Conservation (phyloP, 202 grass and related monocot species). For the Zizania palustris region DNA sequence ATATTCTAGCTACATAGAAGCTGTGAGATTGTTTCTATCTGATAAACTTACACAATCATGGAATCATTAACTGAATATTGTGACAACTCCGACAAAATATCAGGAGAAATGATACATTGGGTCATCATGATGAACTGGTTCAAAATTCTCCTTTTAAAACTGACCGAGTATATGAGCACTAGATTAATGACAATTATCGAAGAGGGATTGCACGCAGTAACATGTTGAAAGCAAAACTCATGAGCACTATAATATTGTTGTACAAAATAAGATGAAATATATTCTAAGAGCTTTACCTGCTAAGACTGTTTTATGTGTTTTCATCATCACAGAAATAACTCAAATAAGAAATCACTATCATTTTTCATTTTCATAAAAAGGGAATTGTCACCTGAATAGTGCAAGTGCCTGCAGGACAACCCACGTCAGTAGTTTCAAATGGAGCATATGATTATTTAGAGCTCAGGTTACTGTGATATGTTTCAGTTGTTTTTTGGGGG, state of each 20-base stretch:
- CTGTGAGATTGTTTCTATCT: too few relatives aligned
- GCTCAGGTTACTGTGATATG: background rate
- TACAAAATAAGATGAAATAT: background rate
- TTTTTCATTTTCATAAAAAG: background rate
- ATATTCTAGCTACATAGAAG: background rate
- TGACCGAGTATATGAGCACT: background rate
- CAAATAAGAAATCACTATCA: background rate
- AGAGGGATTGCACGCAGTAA: background rate
- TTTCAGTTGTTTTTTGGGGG: slow-evolving; percentile 6
- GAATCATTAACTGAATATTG: too few relatives aligned
- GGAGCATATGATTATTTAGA: slow-evolving; percentile 8
- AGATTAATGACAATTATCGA: background rate
- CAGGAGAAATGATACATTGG: too few relatives aligned
- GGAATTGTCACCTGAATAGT: background rate
- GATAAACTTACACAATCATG: too few relatives aligned
- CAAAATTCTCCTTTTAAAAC: background rate
- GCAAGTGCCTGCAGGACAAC: slow-evolving; percentile 10
- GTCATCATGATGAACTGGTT: background rate
- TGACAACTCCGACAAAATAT: too few relatives aligned
- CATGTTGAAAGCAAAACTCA: background rate
- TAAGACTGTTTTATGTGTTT: background rate
- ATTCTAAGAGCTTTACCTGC: background rate
- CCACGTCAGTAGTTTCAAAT: slow-evolving; percentile 11
- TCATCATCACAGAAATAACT: background rate
- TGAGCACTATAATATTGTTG: background rate